Evolutionary conservation across 768 basidiomycete species (phyloP), one percentile per base, ranked within the genome.

Genomic region (Psilocybe cyanescens): DNA sequence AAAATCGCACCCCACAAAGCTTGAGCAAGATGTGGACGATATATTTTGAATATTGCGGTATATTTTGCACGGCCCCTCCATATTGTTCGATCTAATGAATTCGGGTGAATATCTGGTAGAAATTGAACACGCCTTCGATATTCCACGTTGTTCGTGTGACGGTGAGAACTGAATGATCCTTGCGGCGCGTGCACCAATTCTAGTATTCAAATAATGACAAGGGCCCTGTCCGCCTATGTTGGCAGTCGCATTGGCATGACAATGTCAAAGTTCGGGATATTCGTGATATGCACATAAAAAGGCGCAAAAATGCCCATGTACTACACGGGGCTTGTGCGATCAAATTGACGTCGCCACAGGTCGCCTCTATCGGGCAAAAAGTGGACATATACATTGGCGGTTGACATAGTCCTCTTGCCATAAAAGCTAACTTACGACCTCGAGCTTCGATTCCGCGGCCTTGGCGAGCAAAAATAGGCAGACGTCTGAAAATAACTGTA

Each of bases 1-100:
- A 37, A 37, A 31, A 37, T 37, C 16, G 16, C 24, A 24, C 49
- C 24, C 7, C 16, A 8, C 30, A 16, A n/a, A 17, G 24, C 33
- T 9, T 39, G 19, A 37, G 35, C 19, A 39, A 39, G 47, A 58
- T 41, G 52, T 48, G 51, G 56, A 66, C 37, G 62, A 63, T 16
- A 54, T 66, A 33, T 66, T 66, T 55, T 63, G 59, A 59, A 17
- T 46, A 7, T 12, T 35, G 19, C 37, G 53, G 47, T 17, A 35
- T 35, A 35, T 35, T 28, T 14, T 51, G 47, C 14, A 49, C 14
- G 28, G 41, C 6, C 41, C 11, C 14, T 44, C 41, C 14, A 16
- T 44, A 5, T n/a, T 44, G 41, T 16, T 44, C 41, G 2, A 16
- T 44, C 41, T 8, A 12, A 44, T n/a, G 14, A 11, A 44, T 5